Conservation (phyloP, 345 rosid genomes). For the Ceriops tagal region DNA sequence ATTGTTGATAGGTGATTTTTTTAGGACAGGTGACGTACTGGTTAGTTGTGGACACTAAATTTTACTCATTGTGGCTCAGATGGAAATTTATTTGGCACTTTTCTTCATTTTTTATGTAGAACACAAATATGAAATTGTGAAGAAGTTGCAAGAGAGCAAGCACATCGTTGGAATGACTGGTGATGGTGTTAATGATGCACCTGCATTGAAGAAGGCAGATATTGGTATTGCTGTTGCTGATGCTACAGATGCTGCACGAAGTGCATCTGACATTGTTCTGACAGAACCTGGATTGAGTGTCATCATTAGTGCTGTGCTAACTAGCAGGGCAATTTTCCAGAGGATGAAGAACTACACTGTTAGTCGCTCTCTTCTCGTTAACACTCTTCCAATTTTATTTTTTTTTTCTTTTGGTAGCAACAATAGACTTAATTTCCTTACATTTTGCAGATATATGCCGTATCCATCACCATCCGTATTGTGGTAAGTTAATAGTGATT, state of each 20-base stretch:
- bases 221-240: constrained; percentile 35
- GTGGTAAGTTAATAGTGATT: constrained; percentile 16
- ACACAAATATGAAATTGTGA: constrained; percentile 37
- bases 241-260: constrained; percentile 34
- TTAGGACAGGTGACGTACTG: too few species aligned
- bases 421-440: background rate
- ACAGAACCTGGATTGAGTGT: constrained; percentile 36
- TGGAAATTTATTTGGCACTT: background rate
- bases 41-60: too few species aligned
- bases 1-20: background rate
- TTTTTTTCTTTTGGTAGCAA: background rate
- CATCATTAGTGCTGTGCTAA: constrained; percentile 31
- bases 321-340: constrained; percentile 35
- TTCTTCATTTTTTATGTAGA: constrained; percentile 6
- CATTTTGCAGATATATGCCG: constrained; percentile 28
- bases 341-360: constrained; percentile 38
- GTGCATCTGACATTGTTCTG: constrained; percentile 33
- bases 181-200: constrained; percentile 37
- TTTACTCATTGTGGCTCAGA: background rate
- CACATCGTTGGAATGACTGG: constrained; percentile 38
- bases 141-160: constrained; percentile 35
- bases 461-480: constrained; percentile 36
- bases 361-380: constrained; percentile 8
- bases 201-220: constrained; percentile 35
- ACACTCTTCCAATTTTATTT: background rate